phyloP scores from a whole-genome alignment of 176 grass and related monocot species.

The Avena insularis region DNA sequence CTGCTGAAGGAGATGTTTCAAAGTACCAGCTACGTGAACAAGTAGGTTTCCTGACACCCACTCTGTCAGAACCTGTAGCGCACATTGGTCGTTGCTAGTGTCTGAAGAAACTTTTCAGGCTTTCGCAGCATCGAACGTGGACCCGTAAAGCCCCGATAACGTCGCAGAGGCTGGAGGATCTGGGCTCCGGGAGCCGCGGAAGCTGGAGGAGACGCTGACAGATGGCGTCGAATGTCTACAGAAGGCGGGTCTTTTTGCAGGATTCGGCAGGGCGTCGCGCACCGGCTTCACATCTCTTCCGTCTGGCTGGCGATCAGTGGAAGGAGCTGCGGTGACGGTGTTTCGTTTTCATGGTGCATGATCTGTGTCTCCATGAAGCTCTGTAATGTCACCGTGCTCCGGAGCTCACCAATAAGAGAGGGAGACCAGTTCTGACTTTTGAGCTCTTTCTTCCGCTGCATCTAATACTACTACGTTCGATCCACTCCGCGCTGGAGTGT shows the following conservation, averaged over 20 bases:
- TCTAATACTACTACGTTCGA: too few species aligned
- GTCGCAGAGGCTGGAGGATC: conserved; percentile 45
- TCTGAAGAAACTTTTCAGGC: neutral
- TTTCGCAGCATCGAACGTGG: conserved; percentile 34
- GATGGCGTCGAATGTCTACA: conserved; percentile 47
- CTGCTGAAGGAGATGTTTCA: conserved; percentile 54
- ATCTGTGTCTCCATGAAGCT: neutral
- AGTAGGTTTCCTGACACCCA: neutral
- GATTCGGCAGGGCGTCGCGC: neutral
- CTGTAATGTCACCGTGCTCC: neutral
- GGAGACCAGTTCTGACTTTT: neutral
- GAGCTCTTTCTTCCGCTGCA: too few species aligned
- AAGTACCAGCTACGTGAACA: conserved; percentile 35
- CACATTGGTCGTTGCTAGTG: neutral
- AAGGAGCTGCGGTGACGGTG: neutral
- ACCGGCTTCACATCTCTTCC: conserved; percentile 35
- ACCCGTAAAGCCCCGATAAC: neutral
- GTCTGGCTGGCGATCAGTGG: conserved; percentile 20
- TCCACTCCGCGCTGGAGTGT: too few species aligned
- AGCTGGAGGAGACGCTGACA: conserved; percentile 40
- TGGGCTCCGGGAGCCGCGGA: conserved; percentile 55
- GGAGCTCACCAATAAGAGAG: neutral
- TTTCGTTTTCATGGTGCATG: neutral
- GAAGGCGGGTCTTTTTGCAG: conserved; percentile 36
- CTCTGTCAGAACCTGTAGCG: neutral